Evolutionary conservation across 129 eudicot species (phyloP).

Genomic region (Flaveria sonorensis): DNA sequence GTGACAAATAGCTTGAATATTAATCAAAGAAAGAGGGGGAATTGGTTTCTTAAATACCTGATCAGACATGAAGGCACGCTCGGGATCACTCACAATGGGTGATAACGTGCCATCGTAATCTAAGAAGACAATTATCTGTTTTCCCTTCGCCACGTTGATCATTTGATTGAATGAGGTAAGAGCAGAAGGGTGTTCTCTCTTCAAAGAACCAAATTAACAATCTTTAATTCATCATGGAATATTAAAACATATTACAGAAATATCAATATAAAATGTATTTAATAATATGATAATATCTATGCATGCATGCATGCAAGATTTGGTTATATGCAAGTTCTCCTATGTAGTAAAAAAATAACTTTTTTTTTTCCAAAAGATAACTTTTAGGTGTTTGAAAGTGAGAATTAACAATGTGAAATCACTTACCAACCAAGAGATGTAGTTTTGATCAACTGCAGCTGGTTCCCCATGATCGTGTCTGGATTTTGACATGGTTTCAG

Average conservation of each 20-base stretch:
- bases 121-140: conserved; percentile 48
- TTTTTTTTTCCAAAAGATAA: too few species aligned
- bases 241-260: too few species aligned
- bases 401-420: background rate
- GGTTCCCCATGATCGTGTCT: conserved; percentile 35
- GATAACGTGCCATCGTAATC: conserved; percentile 67
- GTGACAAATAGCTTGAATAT: background rate
- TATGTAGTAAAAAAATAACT: too few species aligned
- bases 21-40: background rate
- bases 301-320: background rate
- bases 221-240: too few species aligned
- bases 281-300: background rate
- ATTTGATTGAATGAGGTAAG: conserved; percentile 40
- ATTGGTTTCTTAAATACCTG: conserved; percentile 35
- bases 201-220: background rate
- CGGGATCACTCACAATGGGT: conserved; percentile 57
- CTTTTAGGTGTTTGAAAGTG: background rate
- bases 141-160: conserved; percentile 45
- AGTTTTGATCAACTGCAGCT: conserved; percentile 24
- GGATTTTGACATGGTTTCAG: conserved; percentile 41
- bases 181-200: conserved; percentile 58
- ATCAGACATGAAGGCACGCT: conserved; percentile 54
- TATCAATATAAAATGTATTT: background rate
- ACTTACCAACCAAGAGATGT: conserved; percentile 80
- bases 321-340: background rate